Evolutionary conservation across 1,284 basidiomycete species (phyloP), one percentile per base, ranked within the genome.

Genomic region (Meira nashicola): DNA sequence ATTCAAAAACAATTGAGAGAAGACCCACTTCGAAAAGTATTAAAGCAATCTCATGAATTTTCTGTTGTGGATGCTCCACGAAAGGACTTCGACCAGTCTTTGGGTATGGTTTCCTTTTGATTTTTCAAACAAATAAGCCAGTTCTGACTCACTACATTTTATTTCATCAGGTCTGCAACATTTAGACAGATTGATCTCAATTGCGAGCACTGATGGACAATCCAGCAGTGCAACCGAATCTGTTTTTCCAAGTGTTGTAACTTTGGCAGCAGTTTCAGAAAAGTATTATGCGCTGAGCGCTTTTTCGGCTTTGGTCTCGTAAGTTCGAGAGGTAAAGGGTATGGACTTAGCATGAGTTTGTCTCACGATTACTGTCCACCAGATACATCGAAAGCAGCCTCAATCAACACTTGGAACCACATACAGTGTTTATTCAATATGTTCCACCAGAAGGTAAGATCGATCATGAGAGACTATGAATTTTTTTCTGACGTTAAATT

Each of bases 271-370:
- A 5, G 23, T 58, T 6, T 44, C n/a, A 8, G 19, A 48, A 25
- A 55, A 52, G 46, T 57, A 55, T 44, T 57, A 39, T 38, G 59
- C 54, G 6, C 40, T 60, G 1, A 52, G 47, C 23, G 59, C 59
- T 21, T 7, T 19, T 43, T 50, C 33, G 15, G 59, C 59, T n/a
- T 39, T 60, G 15, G 50, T 60, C 55, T 49, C 56, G 56, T 58
- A 40, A 15, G 25, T 8, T 6, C n/a, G 23, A 17, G 49, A 8
- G 14, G 23, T n/a, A 51, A 37, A n/a, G n/a, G n/a, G n/a, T 8
- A 17, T 23, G 6, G 10, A 7, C 23, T 10, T 17, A 14, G 28
- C 21, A 23, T 17, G 11, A 51, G 10, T 10, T 37, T 37, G 28
- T 17, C 2, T 37, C 12, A 23, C 39, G n/a, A n/a, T 2, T 37